A percentile compares a stretch with the other conserved stretches of the same genome.
These are phyloP conservation scores for Pulveroboletus sp. DNA, from an alignment of 768 basidiomycete genomes.

Conservation along the genomic window DNA sequence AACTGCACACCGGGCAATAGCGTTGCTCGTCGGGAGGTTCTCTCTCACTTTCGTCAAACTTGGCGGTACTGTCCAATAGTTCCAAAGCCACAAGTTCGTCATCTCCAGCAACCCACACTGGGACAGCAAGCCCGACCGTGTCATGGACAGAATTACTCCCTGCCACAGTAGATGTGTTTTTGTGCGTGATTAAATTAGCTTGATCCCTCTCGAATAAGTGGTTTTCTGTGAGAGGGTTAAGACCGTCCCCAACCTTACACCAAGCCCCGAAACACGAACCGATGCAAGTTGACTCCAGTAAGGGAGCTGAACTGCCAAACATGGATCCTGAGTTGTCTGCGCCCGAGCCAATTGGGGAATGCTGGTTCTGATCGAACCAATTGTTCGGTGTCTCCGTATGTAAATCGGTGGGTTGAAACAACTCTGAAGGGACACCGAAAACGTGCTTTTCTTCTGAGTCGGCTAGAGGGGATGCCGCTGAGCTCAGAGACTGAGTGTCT, in stretches of 20 bases:
- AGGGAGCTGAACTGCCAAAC: slow-evolving; percentile 18
- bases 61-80: slow-evolving; percentile 18
- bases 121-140: slow-evolving; percentile 27
- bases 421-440: slow-evolving; percentile 26
- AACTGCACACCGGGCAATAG: slow-evolving; percentile 27
- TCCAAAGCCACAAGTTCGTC: slow-evolving; percentile 51
- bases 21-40: background rate
- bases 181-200: background rate
- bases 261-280: slow-evolving; percentile 13
- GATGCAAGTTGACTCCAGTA: slow-evolving; percentile 4
- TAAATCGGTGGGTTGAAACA: slow-evolving; percentile 12
- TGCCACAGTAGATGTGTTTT: background rate
- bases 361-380: background rate
- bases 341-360: background rate
- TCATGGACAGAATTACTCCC: background rate
- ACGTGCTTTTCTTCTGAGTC: background rate
- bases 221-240: slow-evolving; percentile 4
- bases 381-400: background rate
- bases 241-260: background rate
- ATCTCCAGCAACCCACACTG: slow-evolving; percentile 70
- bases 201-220: background rate
- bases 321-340: slow-evolving; percentile 2
- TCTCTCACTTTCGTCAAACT: slow-evolving; percentile 25
- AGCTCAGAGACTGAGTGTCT: background rate
- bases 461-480: background rate